These are phyloP conservation scores for Protomyces gravidus DNA, from an alignment of 1,139 yeast species.

Conservation along the genomic window DNA sequence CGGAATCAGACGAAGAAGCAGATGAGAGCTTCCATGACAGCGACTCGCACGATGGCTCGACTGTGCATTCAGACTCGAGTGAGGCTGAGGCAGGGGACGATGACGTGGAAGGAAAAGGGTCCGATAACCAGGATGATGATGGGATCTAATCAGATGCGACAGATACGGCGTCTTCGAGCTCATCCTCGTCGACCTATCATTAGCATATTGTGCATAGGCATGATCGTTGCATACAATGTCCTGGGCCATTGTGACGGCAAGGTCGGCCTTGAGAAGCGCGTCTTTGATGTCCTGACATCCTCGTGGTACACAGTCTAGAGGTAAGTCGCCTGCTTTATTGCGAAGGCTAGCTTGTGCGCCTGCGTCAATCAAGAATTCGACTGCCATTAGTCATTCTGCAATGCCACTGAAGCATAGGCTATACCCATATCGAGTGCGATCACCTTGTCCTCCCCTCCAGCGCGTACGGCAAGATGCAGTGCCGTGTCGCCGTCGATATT, in stretches of 20 bases:
- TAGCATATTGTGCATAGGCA: not conserved
- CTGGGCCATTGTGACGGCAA: constrained; percentile 21
- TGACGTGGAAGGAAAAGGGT: constrained; percentile 34
- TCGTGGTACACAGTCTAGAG: constrained; percentile 58
- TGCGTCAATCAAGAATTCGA: constrained; percentile 79
- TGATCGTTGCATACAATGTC: constrained; percentile 3
- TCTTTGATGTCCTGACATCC: constrained; percentile 46
- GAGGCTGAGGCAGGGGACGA: constrained; percentile 37
- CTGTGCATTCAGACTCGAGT: constrained; percentile 36
- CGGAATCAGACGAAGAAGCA: constrained; percentile 37
- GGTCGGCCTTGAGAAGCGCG: constrained; percentile 47
- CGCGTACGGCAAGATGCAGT: constrained; percentile 76
- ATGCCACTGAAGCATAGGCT: not conserved
- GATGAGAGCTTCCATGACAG: constrained; percentile 36
- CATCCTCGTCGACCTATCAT: not conserved
- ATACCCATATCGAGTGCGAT: constrained; percentile 65
- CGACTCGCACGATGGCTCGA: constrained; percentile 35
- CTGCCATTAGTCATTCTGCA: constrained; percentile 25
- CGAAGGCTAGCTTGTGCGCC: constrained; percentile 73
- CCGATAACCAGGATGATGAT: not conserved
- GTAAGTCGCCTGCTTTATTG: constrained; percentile 62
- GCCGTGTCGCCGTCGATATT: constrained; percentile 83
- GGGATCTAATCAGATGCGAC: not conserved
- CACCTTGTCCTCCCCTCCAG: constrained; percentile 72
- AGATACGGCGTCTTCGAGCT: not conserved